Percentiles rank a stretch among this genome's conserved stretches.
Evolutionary conservation across 2,329 filamentous ascomycete genomes (phyloP).

Genomic region (Calonectria naviculata): DNA sequence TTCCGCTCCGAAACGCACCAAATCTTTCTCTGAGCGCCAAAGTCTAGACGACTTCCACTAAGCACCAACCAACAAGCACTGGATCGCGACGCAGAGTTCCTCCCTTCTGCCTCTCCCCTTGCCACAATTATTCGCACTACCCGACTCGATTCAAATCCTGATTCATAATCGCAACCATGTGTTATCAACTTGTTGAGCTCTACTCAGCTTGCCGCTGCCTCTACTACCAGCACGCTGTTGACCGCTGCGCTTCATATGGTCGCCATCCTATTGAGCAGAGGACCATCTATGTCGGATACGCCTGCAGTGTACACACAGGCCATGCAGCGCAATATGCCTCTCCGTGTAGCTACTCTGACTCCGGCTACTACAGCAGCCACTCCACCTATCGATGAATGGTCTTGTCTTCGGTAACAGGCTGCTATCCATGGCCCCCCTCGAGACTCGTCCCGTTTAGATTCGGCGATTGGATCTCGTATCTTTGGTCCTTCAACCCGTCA

Average conservation of each 20-base stretch:
- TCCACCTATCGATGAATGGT: constrained; percentile 65
- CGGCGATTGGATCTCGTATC: constrained; percentile 58
- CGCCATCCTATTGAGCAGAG: constrained; percentile 79
- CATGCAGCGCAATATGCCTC: constrained; percentile 53
- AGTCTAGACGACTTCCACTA: constrained; percentile 14
- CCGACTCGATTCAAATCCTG: constrained; percentile 30
- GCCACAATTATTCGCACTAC: constrained; percentile 16
- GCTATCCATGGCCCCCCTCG: constrained; percentile 52
- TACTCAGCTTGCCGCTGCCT: constrained; percentile 90
- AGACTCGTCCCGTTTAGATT: constrained; percentile 57
- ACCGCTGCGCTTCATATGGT: constrained; percentile 82
- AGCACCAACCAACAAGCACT: constrained; percentile 12
- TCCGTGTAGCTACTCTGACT: constrained; percentile 62
- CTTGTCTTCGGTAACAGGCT: constrained; percentile 62
- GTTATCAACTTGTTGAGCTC: constrained; percentile 86
- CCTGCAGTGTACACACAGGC: constrained; percentile 62
- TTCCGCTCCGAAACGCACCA: neutral
- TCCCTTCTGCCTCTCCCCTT: constrained; percentile 9
- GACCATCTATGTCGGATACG: constrained; percentile 85
- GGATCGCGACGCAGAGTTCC: constrained; percentile 8
- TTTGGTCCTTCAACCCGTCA: constrained; percentile 61
- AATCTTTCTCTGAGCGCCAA: neutral
- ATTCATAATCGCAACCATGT: constrained; percentile 68
- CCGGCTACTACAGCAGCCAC: constrained; percentile 63
- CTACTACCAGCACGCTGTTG: constrained; percentile 88